phyloP scores from a whole-genome alignment of 352 stramenopile genomes.

The Pelagophyceae sp. region DNA sequence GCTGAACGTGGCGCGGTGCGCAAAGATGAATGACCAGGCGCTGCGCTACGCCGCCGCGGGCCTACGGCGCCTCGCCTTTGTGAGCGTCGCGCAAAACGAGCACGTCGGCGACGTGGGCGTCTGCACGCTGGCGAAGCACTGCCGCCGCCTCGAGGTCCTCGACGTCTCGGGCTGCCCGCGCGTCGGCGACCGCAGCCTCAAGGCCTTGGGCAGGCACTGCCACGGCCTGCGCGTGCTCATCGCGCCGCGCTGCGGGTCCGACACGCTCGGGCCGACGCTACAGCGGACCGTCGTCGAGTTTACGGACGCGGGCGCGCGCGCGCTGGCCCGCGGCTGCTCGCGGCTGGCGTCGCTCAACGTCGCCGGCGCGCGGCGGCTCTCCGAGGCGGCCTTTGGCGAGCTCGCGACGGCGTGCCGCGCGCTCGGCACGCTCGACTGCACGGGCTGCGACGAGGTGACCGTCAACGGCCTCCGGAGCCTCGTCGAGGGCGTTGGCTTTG shows the following conservation, averaged over 20 bases:
- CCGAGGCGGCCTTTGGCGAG: conserved; percentile 25
- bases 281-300: not conserved
- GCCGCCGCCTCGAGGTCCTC: conserved; percentile 17
- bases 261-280: not conserved
- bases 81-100: conserved; percentile 17
- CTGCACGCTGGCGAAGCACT: not conserved
- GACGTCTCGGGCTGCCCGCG: conserved; percentile 20
- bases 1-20: conserved; percentile 22
- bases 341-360: conserved; percentile 28
- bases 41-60: conserved; percentile 4
- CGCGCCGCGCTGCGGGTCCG: conserved; percentile 9
- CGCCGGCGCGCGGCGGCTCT: conserved; percentile 23
- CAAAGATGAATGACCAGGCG: conserved; percentile 22
- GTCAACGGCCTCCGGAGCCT: conserved; percentile 18
- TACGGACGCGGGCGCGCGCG: conserved; percentile 10
- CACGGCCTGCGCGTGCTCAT: conserved; percentile 6
- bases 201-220: conserved; percentile 11
- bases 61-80: conserved; percentile 19
- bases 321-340: conserved; percentile 16
- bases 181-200: conserved; percentile 21
- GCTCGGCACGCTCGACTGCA: conserved; percentile 31
- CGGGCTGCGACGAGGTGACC: conserved; percentile 28
- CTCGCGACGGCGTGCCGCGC: conserved; percentile 24
- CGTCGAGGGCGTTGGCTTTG: conserved; percentile 22
- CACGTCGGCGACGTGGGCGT: conserved; percentile 25